These are phyloP conservation scores for Arthrobotrys pseudoclavata DNA, from an alignment of 2,329 filamentous ascomycete genomes.

Conservation along the genomic window DNA sequence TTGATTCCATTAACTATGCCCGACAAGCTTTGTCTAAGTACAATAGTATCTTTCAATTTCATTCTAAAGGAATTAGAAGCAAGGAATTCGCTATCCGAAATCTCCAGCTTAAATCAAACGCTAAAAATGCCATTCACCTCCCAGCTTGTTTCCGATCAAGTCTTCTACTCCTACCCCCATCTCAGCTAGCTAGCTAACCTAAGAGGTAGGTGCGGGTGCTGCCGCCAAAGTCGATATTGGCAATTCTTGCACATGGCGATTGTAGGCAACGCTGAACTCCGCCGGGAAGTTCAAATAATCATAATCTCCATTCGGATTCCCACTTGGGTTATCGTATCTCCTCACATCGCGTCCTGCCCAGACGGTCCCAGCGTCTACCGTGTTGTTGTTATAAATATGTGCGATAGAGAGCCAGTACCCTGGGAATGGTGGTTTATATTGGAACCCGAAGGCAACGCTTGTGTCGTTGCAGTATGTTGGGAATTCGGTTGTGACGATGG, in stretches of 20 bases:
- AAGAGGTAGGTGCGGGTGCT: slow-evolving; percentile 16
- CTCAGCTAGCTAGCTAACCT: not conserved
- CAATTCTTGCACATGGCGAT: slow-evolving; percentile 35
- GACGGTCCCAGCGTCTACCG: slow-evolving; percentile 33
- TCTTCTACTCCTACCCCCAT: not conserved
- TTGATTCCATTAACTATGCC: not conserved
- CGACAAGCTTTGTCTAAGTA: not conserved
- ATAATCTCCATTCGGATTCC: slow-evolving; percentile 51
- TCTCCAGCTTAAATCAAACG: slow-evolving; percentile 15
- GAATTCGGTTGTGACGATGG: slow-evolving; percentile 37
- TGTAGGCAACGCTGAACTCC: slow-evolving; percentile 40
- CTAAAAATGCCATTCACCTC: slow-evolving; percentile 33
- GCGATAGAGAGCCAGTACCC: slow-evolving; percentile 37
- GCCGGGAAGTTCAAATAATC: slow-evolving; percentile 53
- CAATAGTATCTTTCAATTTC: not conserved
- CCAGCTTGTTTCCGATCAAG: not conserved
- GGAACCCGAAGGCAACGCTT: slow-evolving; percentile 30
- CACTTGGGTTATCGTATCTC: slow-evolving; percentile 42
- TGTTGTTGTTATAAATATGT: slow-evolving; percentile 51
- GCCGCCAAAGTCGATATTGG: slow-evolving; percentile 25
- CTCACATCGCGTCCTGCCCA: slow-evolving; percentile 41
- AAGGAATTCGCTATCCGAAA: not conserved
- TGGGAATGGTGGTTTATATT: slow-evolving; percentile 34
- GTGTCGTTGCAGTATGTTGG: slow-evolving; percentile 51
- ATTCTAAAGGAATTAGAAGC: not conserved